These are phyloP conservation scores for Emmonsiellopsis sp. DNA, from an alignment of 2,329 filamentous ascomycete genomes.

Conservation along the genomic window DNA sequence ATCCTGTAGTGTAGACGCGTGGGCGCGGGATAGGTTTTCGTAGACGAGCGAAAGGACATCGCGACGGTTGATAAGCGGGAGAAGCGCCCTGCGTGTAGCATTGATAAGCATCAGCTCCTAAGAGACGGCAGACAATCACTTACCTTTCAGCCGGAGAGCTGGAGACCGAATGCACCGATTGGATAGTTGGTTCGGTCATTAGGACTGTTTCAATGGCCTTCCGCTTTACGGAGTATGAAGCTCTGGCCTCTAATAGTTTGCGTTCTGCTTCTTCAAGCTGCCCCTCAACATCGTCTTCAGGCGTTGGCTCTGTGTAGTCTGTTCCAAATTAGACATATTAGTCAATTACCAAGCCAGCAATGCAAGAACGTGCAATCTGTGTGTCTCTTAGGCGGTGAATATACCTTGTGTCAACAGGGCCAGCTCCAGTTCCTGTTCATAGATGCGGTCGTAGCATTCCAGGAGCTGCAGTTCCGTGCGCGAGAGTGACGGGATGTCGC, in stretches of 20 bases:
- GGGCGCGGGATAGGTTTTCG: constrained; percentile 48
- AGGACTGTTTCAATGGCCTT: constrained; percentile 60
- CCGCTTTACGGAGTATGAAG: constrained; percentile 59
- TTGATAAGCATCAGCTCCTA: neutral
- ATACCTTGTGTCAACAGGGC: constrained; percentile 49
- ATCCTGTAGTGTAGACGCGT: constrained; percentile 42
- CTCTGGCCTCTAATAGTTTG: constrained; percentile 60
- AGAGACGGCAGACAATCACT: constrained; percentile 4
- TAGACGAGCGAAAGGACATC: constrained; percentile 58
- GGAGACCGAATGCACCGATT: constrained; percentile 62
- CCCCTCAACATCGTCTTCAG: constrained; percentile 44
- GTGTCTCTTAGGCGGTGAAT: neutral
- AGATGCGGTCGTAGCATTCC: constrained; percentile 60
- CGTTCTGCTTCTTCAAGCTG: constrained; percentile 48
- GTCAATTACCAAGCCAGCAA: neutral
- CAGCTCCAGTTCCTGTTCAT: constrained; percentile 62
- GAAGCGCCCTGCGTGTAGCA: constrained; percentile 47
- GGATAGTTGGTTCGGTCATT: constrained; percentile 64
- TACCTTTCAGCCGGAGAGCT: constrained; percentile 61
- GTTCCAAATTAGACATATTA: neutral
- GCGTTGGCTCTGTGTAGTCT: constrained; percentile 25
- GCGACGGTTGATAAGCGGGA: constrained; percentile 56
- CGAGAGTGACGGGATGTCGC: constrained; percentile 49
- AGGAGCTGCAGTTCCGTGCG: constrained; percentile 57
- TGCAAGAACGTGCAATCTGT: too few species aligned